A percentile compares a stretch with the other conserved stretches of the same genome.
These are phyloP conservation scores for Colletotrichum sp. DNA, from an alignment of 2,329 filamentous ascomycete genomes.

Conservation along the genomic window DNA sequence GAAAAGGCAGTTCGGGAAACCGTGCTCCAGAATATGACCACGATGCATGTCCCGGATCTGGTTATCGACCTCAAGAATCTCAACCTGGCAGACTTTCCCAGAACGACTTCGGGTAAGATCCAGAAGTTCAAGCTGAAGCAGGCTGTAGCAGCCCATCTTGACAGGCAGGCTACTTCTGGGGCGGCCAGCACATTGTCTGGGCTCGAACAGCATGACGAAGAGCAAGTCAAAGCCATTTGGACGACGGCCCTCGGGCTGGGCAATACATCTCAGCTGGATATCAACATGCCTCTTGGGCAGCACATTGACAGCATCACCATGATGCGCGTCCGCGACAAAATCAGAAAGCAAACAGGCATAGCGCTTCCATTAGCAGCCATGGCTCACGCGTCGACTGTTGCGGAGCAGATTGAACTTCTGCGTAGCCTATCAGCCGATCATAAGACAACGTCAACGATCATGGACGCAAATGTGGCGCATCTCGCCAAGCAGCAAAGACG, in stretches of 20 bases:
- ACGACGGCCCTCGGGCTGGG: background rate
- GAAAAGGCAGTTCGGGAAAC: background rate
- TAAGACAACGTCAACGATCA: background rate
- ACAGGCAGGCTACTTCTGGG: background rate
- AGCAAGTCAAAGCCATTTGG: background rate
- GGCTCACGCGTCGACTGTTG: background rate
- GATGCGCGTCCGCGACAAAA: background rate
- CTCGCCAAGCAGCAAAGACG: background rate
- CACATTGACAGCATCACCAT: background rate
- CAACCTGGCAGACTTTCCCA: background rate
- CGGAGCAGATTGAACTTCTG: background rate
- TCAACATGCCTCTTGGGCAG: background rate
- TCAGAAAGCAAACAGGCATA: background rate
- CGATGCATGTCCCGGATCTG: background rate
- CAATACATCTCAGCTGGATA: background rate
- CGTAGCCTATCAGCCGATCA: background rate
- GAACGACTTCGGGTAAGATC: background rate
- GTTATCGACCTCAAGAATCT: background rate
- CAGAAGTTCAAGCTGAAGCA: background rate
- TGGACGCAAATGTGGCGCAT: background rate
- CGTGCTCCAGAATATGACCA: background rate
- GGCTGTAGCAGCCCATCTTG: background rate
- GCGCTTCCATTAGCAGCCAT: background rate
- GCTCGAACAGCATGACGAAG: background rate
- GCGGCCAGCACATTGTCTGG: rapidly evolving